A percentile compares a stretch with the other conserved stretches of the same genome.
Conservation (phyloP, 2,329 filamentous ascomycete species). For the Sporothrix curviconia region DNA sequence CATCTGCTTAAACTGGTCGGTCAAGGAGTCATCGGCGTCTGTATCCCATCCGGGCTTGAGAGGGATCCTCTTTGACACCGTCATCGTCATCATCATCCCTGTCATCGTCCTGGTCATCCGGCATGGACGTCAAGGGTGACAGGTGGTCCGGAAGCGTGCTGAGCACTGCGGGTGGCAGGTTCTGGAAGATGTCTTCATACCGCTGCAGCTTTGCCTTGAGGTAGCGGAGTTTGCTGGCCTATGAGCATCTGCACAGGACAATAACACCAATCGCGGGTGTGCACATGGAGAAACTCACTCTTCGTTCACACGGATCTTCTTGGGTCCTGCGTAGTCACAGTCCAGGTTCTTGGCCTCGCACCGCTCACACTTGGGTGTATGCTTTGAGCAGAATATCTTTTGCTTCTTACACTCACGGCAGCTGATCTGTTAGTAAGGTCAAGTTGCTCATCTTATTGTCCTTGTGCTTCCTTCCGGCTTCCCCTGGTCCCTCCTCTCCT, state of each 20-base stretch:
- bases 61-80: neutral
- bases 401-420: slow-evolving; percentile 18
- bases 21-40: slow-evolving; percentile 2
- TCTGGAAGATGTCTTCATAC: slow-evolving; percentile 16
- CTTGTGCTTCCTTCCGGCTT: neutral
- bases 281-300: slow-evolving; percentile 13
- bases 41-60: neutral
- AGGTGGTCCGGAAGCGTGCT: neutral
- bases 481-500: neutral
- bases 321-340: slow-evolving; percentile 17
- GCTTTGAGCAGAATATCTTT: slow-evolving; percentile 20
- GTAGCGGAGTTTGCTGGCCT: slow-evolving; percentile 11
- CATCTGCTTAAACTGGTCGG: slow-evolving; percentile 15
- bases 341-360: slow-evolving; percentile 13
- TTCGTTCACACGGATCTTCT: slow-evolving; percentile 18
- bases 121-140: neutral
- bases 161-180: neutral
- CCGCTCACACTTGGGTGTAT: slow-evolving; percentile 16
- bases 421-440: neutral
- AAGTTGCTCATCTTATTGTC: neutral
- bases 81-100: neutral
- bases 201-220: slow-evolving; percentile 14
- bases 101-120: neutral
- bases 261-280: neutral
- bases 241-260: neutral